Evolutionary conservation across 345 rosid genomes (phyloP), one percentile per base, ranked within the genome.

Genomic region (Angophora floribunda): DNA sequence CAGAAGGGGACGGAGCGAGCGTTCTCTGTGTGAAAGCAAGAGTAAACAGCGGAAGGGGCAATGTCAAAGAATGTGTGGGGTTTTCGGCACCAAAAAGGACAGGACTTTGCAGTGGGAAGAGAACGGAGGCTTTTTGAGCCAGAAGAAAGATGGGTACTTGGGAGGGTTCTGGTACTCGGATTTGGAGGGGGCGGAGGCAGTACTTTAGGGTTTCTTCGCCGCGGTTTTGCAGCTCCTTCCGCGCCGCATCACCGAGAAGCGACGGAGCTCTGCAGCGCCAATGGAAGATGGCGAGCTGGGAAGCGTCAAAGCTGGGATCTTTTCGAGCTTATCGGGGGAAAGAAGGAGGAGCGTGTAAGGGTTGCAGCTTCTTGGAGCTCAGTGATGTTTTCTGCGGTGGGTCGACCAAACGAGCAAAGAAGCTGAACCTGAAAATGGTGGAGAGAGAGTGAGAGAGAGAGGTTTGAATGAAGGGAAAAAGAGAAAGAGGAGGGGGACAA

Each of bases 401-500:
- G 36, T 52, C 59, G 45, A 85, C 45, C 7, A 36, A 10, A 41
- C 61, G 41, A 53, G 59, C 41, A 57, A 57, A 87, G 32, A 79
- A 32, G 85, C 28, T 32, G 82, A 26, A 41, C 21, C 11, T 13
- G 50, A 86, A 51, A 70, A 88, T 90, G 86, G 84, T 30, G 59
- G 47, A 41, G 88, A 87, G 44, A 70, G 89, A 63, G 90, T 49
- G 52, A 7, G 75, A 61, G 65, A 65, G 78, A 65, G 36, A 63
- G 30, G 67, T 2, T 61, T 26, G 67, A 5, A 28, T 11, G 32
- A 61, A 30, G 16, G 65, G 32, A 24, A 86, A 86, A 86, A 57
- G 87, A 26, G 50, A 4, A 17, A 26, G 49, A 24, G 44, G 70
- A 87, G 88, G 87, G 87, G 87, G 91, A 92, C 94, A 90, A 70